Evolutionary conservation across 306 rosid genomes (phyloP), one percentile per base, ranked within the genome.

Genomic region (Quercus glauca): DNA sequence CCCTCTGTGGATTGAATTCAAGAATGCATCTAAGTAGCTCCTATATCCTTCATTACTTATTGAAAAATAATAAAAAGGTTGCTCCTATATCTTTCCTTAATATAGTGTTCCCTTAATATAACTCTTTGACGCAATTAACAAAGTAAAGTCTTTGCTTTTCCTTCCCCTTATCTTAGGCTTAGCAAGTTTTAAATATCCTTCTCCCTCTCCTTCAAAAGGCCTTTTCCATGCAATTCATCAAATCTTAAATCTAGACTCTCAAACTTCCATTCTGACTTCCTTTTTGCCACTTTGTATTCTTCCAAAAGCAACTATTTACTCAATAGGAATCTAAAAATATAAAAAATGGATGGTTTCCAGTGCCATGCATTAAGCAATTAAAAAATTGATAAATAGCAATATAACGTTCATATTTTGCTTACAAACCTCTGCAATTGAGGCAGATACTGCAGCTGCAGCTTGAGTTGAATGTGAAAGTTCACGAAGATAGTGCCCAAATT

Each of bases 381-480:
- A 60, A 60, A 35, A 60, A 64, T 64, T 28, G 29, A 15, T 29
- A 64, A 64, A 64, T 28, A 17, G 20, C 41, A 29, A 64, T 29
- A 64, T 29, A 64, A 64, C 28, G n/a, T 64, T 64, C 70, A 64
- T 15, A 61, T 68, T 3, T 45, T 49, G 75, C 19, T 15, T 65
- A 71, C 82, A 85, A 58, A 85, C 88, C 88, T 85, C 88, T 2
- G 88, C 88, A 37, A 85, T 85, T 57, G 88, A 85, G 73, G 88
- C 83, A 82, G 86, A 76, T 11, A 76, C 79, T 71, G 88, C 88
- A 35, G 88, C 88, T 72, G 88, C 88, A 57, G 88, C 88, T 79
- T 85, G 88, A 73, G 88, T 85, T 75, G 71, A 25, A 58, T 85
- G 86, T 45, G 88, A 85, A 57, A 85, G 86, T 43, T 85, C 88